Conservation (phyloP, 345 rosid genomes). For the Trapa incisa region DNA sequence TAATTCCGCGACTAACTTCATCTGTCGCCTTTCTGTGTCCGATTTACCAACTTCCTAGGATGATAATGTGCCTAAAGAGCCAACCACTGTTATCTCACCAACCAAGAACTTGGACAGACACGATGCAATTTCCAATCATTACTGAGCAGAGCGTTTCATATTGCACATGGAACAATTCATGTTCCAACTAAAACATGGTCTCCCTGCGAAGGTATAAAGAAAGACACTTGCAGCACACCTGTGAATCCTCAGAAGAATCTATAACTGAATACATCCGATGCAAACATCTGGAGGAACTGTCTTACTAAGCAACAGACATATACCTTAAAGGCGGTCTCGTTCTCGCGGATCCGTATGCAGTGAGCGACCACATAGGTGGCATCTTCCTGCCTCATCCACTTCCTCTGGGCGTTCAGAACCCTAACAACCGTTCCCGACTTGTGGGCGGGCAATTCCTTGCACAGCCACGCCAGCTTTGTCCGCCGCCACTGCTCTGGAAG, state of each 20-base stretch:
- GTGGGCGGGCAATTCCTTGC: constrained; percentile 71
- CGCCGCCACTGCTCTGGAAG: constrained; percentile 82
- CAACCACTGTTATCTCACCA: neutral
- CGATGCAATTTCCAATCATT: neutral
- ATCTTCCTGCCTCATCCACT: constrained; percentile 82
- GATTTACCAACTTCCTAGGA: too few relatives aligned
- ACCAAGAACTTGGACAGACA: neutral
- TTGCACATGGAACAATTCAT: neutral
- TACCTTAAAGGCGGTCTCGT: constrained; percentile 68
- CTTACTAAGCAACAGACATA: neutral
- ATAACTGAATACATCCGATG: too few relatives aligned
- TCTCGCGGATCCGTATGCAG: constrained; percentile 71
- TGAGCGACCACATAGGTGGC: constrained; percentile 64
- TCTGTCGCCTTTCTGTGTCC: too few relatives aligned
- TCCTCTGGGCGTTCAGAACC: constrained; percentile 66
- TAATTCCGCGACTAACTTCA: neutral
- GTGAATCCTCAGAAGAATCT: neutral
- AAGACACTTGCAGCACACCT: neutral
- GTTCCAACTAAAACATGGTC: neutral
- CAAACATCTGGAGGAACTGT: neutral
- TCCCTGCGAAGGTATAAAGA: neutral
- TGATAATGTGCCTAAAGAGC: neutral
- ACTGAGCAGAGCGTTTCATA: neutral
- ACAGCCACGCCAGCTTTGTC: constrained; percentile 80
- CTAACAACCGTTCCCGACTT: constrained; percentile 54